Evolutionary conservation across 2,329 filamentous ascomycete species (phyloP).

Genomic region (Penicillium sp.): DNA sequence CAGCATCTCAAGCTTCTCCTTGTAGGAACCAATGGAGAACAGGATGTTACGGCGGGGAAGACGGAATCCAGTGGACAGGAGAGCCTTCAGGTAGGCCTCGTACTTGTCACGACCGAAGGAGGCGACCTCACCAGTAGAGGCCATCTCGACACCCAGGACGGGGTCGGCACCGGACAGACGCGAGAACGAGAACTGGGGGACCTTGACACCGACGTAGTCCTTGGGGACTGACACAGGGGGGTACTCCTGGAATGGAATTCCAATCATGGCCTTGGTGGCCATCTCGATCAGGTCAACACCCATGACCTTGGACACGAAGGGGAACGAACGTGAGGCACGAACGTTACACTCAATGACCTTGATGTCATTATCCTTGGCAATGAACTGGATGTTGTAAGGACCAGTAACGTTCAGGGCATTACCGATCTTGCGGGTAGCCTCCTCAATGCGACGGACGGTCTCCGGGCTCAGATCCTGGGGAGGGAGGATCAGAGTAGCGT

Average conservation of each 20-base stretch:
- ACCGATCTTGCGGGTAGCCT: constrained; percentile 93
- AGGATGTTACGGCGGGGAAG: constrained; percentile 94
- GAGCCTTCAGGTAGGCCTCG: constrained; percentile 93
- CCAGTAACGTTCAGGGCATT: constrained; percentile 92
- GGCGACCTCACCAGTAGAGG: constrained; percentile 95
- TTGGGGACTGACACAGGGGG: constrained; percentile 71
- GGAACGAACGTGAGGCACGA: constrained; percentile 91
- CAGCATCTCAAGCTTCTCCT: constrained; percentile 97
- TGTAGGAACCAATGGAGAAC: constrained; percentile 92
- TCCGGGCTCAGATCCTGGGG: constrained; percentile 89
- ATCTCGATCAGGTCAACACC: constrained; percentile 96
- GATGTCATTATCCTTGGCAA: constrained; percentile 98
- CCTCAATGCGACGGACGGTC: constrained; percentile 86
- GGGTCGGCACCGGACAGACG: constrained; percentile 93
- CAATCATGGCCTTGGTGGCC: constrained; percentile 96
- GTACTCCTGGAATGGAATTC: constrained; percentile 76
- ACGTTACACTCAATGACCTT: constrained; percentile 99
- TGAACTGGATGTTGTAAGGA: constrained; percentile 98
- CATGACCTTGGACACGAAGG: constrained; percentile 98
- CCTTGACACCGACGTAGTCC: constrained; percentile 92
- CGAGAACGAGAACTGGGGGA: constrained; percentile 98
- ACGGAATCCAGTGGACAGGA: constrained; percentile 94
- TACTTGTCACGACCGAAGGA: constrained; percentile 95
- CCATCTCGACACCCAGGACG: constrained; percentile 97
- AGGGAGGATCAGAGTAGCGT: constrained; percentile 90